A percentile compares a stretch with the other conserved stretches of the same genome.
Conservation (phyloP, 441 rosid species). For the Bruguiera hainesii region DNA sequence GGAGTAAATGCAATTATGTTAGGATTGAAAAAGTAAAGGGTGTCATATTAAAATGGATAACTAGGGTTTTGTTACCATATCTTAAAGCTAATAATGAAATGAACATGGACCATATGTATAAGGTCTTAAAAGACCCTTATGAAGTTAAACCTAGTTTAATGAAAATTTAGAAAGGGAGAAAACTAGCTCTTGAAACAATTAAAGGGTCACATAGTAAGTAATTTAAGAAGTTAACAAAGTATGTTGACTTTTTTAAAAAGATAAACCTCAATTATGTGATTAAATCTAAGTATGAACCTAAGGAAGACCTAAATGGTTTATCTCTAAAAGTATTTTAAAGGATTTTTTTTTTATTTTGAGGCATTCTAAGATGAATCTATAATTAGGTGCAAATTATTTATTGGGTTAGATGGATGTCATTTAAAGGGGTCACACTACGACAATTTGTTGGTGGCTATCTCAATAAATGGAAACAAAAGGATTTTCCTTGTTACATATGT, state of each 20-base stretch:
- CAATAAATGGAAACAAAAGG: not conserved
- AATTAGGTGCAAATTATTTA: not conserved
- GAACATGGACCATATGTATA: too few species aligned
- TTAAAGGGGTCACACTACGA: not conserved
- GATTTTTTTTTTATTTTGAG: not conserved
- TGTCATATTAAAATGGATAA: too few species aligned
- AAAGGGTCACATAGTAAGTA: not conserved
- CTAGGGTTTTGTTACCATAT: too few species aligned
- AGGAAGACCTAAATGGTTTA: not conserved
- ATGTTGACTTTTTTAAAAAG: not conserved
- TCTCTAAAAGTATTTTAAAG: not conserved
- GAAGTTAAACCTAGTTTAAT: too few species aligned
- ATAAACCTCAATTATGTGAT: not conserved
- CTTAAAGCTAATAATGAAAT: too few species aligned
- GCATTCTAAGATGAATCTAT: not conserved
- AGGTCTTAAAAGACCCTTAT: too few species aligned
- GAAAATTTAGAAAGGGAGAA: too few species aligned
- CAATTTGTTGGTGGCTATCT: not conserved
- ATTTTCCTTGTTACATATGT: too few species aligned
- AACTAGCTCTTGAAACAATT: not conserved
- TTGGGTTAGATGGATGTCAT: not conserved
- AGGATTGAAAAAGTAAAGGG: too few species aligned
- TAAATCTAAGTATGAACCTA: not conserved
- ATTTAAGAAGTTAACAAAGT: not conserved
- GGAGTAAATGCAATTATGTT: fast-evolving